Evolutionary conservation across 2,329 filamentous ascomycete species (phyloP), one percentile per base, ranked within the genome.

Genomic region (Arthrobotrys sinensis): DNA sequence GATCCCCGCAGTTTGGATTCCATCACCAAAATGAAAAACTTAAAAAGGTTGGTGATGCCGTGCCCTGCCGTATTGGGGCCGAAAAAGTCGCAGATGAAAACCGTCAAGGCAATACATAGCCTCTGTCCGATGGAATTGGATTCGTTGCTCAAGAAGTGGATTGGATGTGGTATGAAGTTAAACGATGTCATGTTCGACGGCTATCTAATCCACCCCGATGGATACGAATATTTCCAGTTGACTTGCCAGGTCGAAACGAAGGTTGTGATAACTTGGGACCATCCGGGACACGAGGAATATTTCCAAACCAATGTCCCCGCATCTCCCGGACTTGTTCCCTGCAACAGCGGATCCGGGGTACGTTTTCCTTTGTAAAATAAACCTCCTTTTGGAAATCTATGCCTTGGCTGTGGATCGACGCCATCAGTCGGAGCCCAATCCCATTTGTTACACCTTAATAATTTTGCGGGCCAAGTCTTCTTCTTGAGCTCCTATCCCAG

Each of bases 311-410:
- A 24, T 60, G 1, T n/a, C 36, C 55, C n/a, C 19, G 11, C 36
- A 24, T 11, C 10, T 5, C 16, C 21, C 55, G 55, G 19, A 7
- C 36, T 28, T 11, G 12, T 28, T 16, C 55, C 55, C 36, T 60
- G 36, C 55, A 4, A 3, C 36, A 60, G 14, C 21, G 32, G 11
- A 60, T n/a, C 55, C 5, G 36, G 55, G 55, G 55, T 60, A 21
- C 5, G 21, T 60, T 60, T 60, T 16, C 55, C 36, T 60, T 60
- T 60, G 55, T 60, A 60, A 60, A n/a, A 60, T 43, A 43, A 60
- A 60, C 19, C 55, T 43, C 5, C 19, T 43, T 60, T 60, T 8
- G 55, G 55, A 60, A 60, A 36, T 43, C 36, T 43, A 16, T 19
- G 34, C 34, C 55, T 60, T 60, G 55, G 55, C 55, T 43, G 36